These are phyloP conservation scores for Erigeron philadelphicus DNA, from an alignment of 140 eudicot genomes.

Conservation along the genomic window DNA sequence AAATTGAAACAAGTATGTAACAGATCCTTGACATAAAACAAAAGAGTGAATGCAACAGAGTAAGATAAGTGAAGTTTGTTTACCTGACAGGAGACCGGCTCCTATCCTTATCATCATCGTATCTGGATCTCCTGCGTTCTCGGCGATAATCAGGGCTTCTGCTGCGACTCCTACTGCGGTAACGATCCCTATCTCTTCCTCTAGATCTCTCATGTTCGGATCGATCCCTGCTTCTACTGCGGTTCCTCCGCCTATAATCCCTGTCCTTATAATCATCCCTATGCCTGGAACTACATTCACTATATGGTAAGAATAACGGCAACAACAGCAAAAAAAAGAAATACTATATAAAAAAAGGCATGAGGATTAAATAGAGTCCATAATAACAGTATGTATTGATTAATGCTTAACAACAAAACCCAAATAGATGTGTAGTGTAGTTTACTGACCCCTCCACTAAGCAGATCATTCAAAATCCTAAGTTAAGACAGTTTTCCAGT, in stretches of 20 bases:
- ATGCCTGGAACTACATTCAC: constrained; percentile 35
- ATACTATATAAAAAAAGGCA: neutral
- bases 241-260: constrained; percentile 70
- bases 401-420: too few species aligned
- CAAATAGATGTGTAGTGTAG: too few species aligned
- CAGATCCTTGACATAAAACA: neutral
- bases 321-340: neutral
- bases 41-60: too few species aligned
- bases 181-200: constrained; percentile 61
- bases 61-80: neutral
- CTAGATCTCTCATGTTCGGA: constrained; percentile 53
- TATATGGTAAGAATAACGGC: neutral
- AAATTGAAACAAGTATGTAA: constrained; percentile 5
- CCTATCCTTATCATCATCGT: constrained; percentile 66
- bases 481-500: too few species aligned
- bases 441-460: too few species aligned
- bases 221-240: constrained; percentile 83
- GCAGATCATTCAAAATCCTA: too few species aligned
- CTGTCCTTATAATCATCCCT: constrained; percentile 64
- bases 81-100: constrained; percentile 78
- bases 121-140: constrained; percentile 60
- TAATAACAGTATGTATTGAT: too few species aligned
- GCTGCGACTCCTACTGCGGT: constrained; percentile 51
- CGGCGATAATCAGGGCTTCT: constrained; percentile 40
- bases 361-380: too few species aligned